phyloP scores from a whole-genome alignment of 306 rosid species.

The Ormosia emarginata region DNA sequence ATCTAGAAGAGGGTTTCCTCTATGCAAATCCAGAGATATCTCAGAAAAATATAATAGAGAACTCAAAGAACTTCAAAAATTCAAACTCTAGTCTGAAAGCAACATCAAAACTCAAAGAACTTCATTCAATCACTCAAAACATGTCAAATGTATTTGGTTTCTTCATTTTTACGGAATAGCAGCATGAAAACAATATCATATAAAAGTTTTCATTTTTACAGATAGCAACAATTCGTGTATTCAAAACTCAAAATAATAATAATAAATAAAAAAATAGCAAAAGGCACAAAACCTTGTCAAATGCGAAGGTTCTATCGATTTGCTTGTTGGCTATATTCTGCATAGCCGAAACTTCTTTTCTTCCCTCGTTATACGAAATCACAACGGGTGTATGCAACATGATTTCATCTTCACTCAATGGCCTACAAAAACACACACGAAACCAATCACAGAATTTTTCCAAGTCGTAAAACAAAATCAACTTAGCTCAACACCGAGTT shows the following conservation, averaged over 20 bases:
- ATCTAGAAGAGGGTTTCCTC: too few relatives aligned
- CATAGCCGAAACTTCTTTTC: constrained; percentile 80
- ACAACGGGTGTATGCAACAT: constrained; percentile 91
- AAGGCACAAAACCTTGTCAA: constrained; percentile 67
- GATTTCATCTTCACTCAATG: too few relatives aligned
- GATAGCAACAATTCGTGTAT: neutral
- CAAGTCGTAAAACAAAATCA: constrained; percentile 7
- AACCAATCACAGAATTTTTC: constrained; percentile 13
- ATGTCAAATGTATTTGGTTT: neutral
- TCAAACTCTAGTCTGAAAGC: too few relatives aligned
- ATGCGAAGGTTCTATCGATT: constrained; percentile 91
- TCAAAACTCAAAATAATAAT: neutral
- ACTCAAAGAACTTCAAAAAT: too few relatives aligned
- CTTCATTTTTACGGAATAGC: neutral
- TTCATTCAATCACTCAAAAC: neutral
- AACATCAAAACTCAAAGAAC: too few relatives aligned
- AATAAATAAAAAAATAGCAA: neutral
- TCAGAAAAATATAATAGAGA: too few relatives aligned
- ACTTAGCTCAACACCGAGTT: constrained; percentile 17
- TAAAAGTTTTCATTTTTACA: neutral
- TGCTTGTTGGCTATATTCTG: constrained; percentile 98
- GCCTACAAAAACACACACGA: constrained; percentile 49
- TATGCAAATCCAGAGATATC: too few relatives aligned
- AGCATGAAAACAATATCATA: neutral
- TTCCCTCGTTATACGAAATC: constrained; percentile 73